phyloP scores from a whole-genome alignment of 2,329 filamentous ascomycete species.

The Xenosphaeropsis pyriputrescens region DNA sequence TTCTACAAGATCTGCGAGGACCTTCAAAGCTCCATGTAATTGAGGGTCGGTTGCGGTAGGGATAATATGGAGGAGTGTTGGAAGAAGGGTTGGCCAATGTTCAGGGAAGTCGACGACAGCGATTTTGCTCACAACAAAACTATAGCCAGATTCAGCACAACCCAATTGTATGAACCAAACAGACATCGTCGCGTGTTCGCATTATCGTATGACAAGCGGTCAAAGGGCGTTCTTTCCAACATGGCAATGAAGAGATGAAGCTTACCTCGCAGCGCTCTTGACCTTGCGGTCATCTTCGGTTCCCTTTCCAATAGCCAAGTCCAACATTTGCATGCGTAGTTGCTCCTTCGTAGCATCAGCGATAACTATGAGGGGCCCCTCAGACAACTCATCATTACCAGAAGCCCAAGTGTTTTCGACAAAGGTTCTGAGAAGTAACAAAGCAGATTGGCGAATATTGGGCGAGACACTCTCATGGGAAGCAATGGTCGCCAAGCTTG shows the following conservation, averaged over 20 bases:
- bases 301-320: slow-evolving; percentile 52
- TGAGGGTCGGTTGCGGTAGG: slow-evolving; percentile 62
- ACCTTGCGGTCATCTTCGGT: slow-evolving; percentile 69
- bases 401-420: slow-evolving; percentile 75
- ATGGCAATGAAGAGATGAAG: slow-evolving; percentile 1
- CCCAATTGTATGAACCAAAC: slow-evolving; percentile 2
- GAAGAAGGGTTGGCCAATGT: slow-evolving; percentile 82
- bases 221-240: background rate
- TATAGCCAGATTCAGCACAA: slow-evolving; percentile 15
- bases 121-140: slow-evolving; percentile 78
- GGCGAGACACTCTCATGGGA: slow-evolving; percentile 59
- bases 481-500: slow-evolving; percentile 65
- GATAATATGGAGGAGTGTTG: slow-evolving; percentile 64
- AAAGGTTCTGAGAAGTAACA: slow-evolving; percentile 69
- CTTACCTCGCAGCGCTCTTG: slow-evolving; percentile 75
- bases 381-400: slow-evolving; percentile 45
- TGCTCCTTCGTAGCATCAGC: slow-evolving; percentile 58
- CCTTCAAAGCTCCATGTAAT: slow-evolving; percentile 77
- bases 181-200: background rate
- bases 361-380: slow-evolving; percentile 42
- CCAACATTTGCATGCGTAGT: slow-evolving; percentile 60
- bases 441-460: slow-evolving; percentile 67
- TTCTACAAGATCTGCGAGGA: slow-evolving; percentile 80
- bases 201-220: background rate
- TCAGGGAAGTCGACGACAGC: slow-evolving; percentile 88